Conservation (phyloP, 1,284 basidiomycete species). For the Pseudozyma hubeiensis region DNA sequence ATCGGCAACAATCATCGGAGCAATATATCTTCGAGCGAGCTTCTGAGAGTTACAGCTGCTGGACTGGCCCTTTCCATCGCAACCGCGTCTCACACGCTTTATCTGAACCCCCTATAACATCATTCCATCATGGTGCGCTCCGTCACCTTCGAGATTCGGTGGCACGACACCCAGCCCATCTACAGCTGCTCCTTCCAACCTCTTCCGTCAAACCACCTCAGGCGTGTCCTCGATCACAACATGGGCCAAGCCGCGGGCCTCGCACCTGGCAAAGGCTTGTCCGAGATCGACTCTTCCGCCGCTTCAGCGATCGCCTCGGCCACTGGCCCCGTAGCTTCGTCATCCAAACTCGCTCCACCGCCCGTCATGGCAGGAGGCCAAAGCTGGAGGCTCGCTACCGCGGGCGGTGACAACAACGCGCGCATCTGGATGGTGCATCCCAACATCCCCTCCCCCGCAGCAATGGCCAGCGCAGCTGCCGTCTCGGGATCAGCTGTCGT, state of each 20-base stretch:
- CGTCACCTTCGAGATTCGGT: constrained; percentile 67
- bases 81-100: too few species aligned
- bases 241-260: constrained; percentile 64
- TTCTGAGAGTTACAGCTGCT: too few species aligned
- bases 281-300: constrained; percentile 23
- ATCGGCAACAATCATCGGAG: too few species aligned
- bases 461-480: constrained; percentile 73
- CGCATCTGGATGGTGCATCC: constrained; percentile 71
- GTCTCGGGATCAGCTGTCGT: constrained; percentile 74
- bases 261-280: constrained; percentile 57
- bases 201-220: constrained; percentile 56
- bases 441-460: constrained; percentile 68
- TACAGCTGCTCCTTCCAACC: constrained; percentile 67
- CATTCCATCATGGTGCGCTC: constrained; percentile 62
- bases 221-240: constrained; percentile 65
- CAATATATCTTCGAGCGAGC: too few species aligned
- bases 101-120: not conserved
- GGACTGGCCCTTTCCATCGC: too few species aligned
- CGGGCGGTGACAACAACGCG: constrained; percentile 96
- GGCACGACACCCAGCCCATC: constrained; percentile 68
- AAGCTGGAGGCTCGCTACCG: constrained; percentile 89
- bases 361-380: constrained; percentile 69
- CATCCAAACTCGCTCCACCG: constrained; percentile 42
- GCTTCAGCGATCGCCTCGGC: constrained; percentile 18
- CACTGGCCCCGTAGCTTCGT: constrained; percentile 22